Conservation (phyloP, 164 flowering plant species). For the Umbilicus rupestris region DNA sequence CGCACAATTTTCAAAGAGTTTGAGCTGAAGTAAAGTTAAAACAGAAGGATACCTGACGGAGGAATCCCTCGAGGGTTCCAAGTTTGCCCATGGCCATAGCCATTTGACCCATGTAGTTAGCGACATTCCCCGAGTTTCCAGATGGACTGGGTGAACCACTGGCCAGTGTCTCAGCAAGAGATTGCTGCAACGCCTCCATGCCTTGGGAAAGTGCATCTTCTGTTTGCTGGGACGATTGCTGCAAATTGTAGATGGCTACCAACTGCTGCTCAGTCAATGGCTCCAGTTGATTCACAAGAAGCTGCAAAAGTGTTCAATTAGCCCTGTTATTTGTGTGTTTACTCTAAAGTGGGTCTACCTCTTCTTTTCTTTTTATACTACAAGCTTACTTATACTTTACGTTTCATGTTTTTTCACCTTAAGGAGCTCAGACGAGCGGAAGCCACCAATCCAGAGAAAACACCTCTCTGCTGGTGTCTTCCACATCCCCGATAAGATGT, state of each 20-base stretch:
- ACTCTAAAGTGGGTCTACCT: neutral
- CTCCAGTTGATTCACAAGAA: conserved; percentile 9
- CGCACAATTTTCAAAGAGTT: neutral
- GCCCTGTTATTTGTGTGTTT: neutral
- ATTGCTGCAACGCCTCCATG: conserved; percentile 12
- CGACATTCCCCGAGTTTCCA: conserved; percentile 8
- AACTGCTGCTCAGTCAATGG: conserved; percentile 11
- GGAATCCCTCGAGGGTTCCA: conserved; percentile 10
- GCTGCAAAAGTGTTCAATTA: conserved; percentile 1
- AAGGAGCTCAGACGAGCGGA: conserved; percentile 10
- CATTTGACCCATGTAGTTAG: conserved; percentile 12
- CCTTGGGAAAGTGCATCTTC: conserved; percentile 12
- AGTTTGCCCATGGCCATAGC: conserved; percentile 11
- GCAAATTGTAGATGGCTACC: conserved; percentile 9
- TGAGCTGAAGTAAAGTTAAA: neutral
- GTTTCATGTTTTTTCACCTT: conserved; percentile 4
- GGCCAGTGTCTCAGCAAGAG: conserved; percentile 10
- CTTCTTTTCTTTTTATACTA: neutral
- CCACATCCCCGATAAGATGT: conserved; percentile 11
- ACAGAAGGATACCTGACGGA: conserved; percentile 3
- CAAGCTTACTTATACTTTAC: neutral
- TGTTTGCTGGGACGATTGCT: conserved; percentile 10
- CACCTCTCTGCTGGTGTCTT: conserved; percentile 11
- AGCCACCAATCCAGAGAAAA: conserved; percentile 12
- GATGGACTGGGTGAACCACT: conserved; percentile 9